Evolutionary conservation across 73 alveolate genomes (phyloP).

Genomic region (Paramecium pentaurelia): DNA sequence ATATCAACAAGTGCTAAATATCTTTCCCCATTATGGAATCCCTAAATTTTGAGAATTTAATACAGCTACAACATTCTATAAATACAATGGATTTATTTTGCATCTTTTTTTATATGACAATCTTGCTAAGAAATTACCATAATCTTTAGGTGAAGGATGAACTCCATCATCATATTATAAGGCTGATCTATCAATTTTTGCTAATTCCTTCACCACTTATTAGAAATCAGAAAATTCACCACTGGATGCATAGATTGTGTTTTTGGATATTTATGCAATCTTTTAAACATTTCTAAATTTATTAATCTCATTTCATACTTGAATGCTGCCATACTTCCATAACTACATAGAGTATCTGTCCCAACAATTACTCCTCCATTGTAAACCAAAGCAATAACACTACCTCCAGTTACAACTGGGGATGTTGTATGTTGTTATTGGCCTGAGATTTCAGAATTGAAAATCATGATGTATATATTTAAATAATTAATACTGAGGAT

Average conservation of each 20-base stretch:
- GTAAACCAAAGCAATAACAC: conserved; percentile 77
- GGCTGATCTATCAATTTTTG: conserved; percentile 72
- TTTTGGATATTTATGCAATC: conserved; percentile 65
- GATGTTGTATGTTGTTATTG: conserved; percentile 29
- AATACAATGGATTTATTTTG: conserved; percentile 81
- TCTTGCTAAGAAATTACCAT: conserved; percentile 75
- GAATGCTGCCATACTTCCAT: conserved; percentile 75
- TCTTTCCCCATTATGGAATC: conserved; percentile 26
- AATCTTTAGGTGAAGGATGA: conserved; percentile 75
- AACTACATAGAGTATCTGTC: conserved; percentile 73
- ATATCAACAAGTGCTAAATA: conserved; percentile 51
- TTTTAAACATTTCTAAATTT: conserved; percentile 53
- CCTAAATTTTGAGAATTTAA: neutral
- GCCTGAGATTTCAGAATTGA: neutral
- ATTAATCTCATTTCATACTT: conserved; percentile 46
- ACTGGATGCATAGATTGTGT: conserved; percentile 73
- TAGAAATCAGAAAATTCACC: conserved; percentile 89
- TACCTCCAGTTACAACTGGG: conserved; percentile 80
- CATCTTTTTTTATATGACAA: conserved; percentile 72
- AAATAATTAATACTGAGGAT: neutral
- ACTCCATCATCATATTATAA: conserved; percentile 79
- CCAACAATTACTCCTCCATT: conserved; percentile 81
- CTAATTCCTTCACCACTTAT: conserved; percentile 66
- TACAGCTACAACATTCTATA: conserved; percentile 76
- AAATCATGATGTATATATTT: neutral